Conservation (phyloP, 805 yeast species). For the Pichia sporocuriosa region DNA sequence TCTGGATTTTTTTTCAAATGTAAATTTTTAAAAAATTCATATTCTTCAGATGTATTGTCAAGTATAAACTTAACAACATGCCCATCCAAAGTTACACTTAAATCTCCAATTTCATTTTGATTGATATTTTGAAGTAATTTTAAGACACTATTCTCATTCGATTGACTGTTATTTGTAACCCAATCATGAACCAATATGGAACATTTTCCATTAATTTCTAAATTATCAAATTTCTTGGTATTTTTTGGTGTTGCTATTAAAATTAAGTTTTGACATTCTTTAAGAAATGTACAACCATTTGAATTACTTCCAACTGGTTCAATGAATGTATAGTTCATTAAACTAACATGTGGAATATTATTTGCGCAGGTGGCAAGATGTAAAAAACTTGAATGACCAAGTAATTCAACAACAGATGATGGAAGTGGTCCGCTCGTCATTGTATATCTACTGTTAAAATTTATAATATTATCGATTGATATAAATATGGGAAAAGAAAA, state of each 20-base stretch:
- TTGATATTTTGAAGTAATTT: slow-evolving; percentile 69
- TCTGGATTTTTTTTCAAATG: slow-evolving; percentile 60
- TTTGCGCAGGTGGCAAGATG: slow-evolving; percentile 74
- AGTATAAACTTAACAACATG: slow-evolving; percentile 46
- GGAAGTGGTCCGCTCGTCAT: slow-evolving; percentile 24
- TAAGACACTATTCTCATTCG: slow-evolving; percentile 30
- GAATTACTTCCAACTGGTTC: slow-evolving; percentile 29
- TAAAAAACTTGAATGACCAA: slow-evolving; percentile 59
- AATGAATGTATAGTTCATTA: slow-evolving; percentile 84
- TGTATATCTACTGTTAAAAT: no score
- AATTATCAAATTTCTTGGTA: slow-evolving; percentile 71
- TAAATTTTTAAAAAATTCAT: slow-evolving; percentile 52
- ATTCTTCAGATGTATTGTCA: slow-evolving; percentile 38
- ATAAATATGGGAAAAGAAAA: no score
- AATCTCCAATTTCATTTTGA: slow-evolving; percentile 69
- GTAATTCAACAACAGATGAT: slow-evolving; percentile 34
- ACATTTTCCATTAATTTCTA: slow-evolving; percentile 65
- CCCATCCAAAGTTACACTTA: slow-evolving; percentile 79
- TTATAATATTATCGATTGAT: not conserved
- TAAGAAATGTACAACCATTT: slow-evolving; percentile 14
- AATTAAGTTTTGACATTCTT: slow-evolving; percentile 27
- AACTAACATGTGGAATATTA: slow-evolving; percentile 75
- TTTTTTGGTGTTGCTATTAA: slow-evolving; percentile 65
- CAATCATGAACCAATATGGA: slow-evolving; percentile 87
- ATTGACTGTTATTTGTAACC: slow-evolving; percentile 43